These are phyloP conservation scores for Kwoniella sp. DNA, from an alignment of 768 basidiomycete species.

Conservation along the genomic window DNA sequence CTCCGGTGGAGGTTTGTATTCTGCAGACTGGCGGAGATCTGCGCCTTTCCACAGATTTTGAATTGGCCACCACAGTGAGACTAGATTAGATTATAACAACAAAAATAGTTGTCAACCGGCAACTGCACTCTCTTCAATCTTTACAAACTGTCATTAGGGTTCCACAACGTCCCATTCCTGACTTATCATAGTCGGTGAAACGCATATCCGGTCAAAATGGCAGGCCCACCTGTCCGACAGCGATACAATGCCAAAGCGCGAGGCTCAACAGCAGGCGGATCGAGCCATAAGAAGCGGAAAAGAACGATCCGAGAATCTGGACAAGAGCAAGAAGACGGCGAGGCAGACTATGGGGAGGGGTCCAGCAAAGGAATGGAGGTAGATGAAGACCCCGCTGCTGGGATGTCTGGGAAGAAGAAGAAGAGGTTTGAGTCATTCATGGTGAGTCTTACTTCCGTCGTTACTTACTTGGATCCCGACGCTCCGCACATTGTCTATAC, in stretches of 20 bases:
- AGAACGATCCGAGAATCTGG: slow-evolving; percentile 20
- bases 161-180: too few species aligned
- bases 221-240: slow-evolving; percentile 45
- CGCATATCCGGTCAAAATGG: too few species aligned
- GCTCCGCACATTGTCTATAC: too few species aligned
- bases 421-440: slow-evolving; percentile 91
- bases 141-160: too few species aligned
- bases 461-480: too few species aligned
- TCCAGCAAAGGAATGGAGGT: neutral
- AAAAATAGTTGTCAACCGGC: too few species aligned
- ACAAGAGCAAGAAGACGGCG: slow-evolving; percentile 11
- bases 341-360: neutral
- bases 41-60: neutral
- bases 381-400: slow-evolving; percentile 18
- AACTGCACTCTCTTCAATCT: too few species aligned
- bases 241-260: slow-evolving; percentile 69
- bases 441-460: slow-evolving; percentile 59
- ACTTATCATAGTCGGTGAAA: too few species aligned
- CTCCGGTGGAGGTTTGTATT: neutral
- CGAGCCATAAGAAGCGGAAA: slow-evolving; percentile 67
- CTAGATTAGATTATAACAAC: neutral
- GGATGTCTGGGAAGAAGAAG: slow-evolving; percentile 78
- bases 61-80: neutral
- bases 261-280: slow-evolving; percentile 63
- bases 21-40: neutral